phyloP scores from a whole-genome alignment of 345 rosid genomes.

The Tarenaya hassleriana region DNA sequence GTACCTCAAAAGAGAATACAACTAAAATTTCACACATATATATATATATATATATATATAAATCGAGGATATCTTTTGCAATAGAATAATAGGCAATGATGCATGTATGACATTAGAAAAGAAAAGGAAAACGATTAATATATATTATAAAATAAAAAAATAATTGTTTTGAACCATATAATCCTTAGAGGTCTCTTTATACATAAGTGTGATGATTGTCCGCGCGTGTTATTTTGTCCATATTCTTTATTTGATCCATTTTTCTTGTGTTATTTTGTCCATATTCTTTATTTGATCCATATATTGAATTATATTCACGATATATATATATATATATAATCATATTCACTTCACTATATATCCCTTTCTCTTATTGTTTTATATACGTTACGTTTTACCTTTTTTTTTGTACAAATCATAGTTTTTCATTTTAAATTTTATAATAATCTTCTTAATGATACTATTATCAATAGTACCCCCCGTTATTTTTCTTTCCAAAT shows the following conservation, averaged over 20 bases:
- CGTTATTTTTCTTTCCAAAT: no score
- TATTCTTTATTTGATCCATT: constrained; percentile 30
- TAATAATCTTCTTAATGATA: no score
- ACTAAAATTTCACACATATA: neutral
- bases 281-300: neutral
- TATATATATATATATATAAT: no score
- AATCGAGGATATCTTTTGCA: no score
- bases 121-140: neutral
- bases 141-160: constrained; percentile 8
- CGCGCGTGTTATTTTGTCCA: constrained; percentile 32
- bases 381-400: no score
- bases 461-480: no score
- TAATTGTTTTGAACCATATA: constrained; percentile 19
- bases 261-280: constrained; percentile 7
- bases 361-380: no score
- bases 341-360: no score
- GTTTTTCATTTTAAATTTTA: no score
- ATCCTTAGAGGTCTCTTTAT: constrained; percentile 24
- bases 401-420: no score
- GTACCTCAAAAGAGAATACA: constrained; percentile 30
- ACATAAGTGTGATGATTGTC: constrained; percentile 33
- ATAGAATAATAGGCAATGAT: no score
- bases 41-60: no score
- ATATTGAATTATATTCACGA: neutral
- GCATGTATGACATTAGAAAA: neutral